phyloP scores from a whole-genome alignment of 2,329 filamentous ascomycete genomes.

The Diplodia scrobiculata region DNA sequence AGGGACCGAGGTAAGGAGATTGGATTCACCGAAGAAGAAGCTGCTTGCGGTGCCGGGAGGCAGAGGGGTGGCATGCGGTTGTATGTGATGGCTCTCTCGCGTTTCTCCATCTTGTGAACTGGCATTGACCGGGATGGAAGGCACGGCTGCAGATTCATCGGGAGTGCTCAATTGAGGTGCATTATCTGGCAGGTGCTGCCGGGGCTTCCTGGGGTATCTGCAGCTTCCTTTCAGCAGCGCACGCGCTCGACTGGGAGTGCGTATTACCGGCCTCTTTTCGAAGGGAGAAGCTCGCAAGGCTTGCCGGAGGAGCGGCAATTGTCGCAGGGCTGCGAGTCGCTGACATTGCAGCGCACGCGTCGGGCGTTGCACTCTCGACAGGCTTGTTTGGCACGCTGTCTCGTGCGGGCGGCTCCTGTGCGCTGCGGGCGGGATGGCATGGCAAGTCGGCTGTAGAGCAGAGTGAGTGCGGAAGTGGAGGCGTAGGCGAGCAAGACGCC shows the following conservation, averaged over 20 bases:
- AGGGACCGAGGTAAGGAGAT: slow-evolving; percentile 54
- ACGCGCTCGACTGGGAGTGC: slow-evolving; percentile 32
- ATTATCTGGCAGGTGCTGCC: background rate
- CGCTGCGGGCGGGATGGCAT: background rate
- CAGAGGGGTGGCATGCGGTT: slow-evolving; percentile 32
- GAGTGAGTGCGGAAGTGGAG: background rate
- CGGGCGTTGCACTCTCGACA: slow-evolving; percentile 51
- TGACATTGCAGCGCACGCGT: slow-evolving; percentile 52
- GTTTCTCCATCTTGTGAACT: background rate
- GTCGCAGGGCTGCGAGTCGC: slow-evolving; percentile 48
- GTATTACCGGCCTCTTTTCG: slow-evolving; percentile 49
- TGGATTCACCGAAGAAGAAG: slow-evolving; percentile 53
- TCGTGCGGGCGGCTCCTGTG: background rate
- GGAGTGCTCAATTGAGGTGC: background rate
- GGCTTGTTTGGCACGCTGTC: slow-evolving; percentile 47
- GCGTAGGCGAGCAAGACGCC: background rate
- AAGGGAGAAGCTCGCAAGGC: slow-evolving; percentile 48
- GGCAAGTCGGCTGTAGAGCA: slow-evolving; percentile 2
- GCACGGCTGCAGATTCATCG: too few relatives aligned
- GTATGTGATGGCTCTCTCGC: background rate
- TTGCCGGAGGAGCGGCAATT: slow-evolving; percentile 47
- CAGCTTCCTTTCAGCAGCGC: slow-evolving; percentile 31
- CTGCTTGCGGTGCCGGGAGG: slow-evolving; percentile 37
- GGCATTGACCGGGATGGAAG: background rate
- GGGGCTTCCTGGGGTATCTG: slow-evolving; percentile 8